Conservation (phyloP, 202 grass and related monocot species). For the Schoenoplectus tabernaemontani region DNA sequence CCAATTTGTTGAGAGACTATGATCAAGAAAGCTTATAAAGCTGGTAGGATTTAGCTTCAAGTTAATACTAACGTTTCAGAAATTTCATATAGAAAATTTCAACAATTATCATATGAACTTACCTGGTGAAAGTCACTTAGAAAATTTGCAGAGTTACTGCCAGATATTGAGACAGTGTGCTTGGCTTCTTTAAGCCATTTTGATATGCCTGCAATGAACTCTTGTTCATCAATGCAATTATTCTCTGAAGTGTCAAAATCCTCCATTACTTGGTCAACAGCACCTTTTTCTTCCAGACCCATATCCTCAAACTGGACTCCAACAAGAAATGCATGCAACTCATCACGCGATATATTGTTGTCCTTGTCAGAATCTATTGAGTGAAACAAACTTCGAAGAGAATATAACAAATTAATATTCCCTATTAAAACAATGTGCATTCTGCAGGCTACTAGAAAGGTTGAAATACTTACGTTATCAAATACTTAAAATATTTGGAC, state of each 20-base stretch:
- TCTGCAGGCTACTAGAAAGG: not conserved
- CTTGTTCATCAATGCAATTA: conserved; percentile 49
- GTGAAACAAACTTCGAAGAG: conserved; percentile 50
- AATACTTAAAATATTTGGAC: not conserved
- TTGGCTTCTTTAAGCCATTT: conserved; percentile 73
- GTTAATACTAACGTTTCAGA: not conserved
- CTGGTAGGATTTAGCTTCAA: not conserved
- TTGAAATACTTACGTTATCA: not conserved
- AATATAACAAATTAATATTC: not conserved
- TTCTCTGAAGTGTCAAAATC: conserved; percentile 78
- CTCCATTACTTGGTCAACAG: conserved; percentile 57
- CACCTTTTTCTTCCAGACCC: conserved; percentile 47
- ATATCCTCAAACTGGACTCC: conserved; percentile 72
- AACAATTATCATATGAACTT: conserved; percentile 3
- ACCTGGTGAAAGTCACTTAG: conserved; percentile 58
- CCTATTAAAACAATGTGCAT: not conserved
- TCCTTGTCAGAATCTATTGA: conserved; percentile 60
- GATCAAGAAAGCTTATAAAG: not conserved
- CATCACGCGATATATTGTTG: conserved; percentile 42
- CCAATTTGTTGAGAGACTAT: not conserved
- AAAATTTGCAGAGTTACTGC: conserved; percentile 45
- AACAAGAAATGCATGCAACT: conserved; percentile 71
- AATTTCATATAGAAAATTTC: not conserved
- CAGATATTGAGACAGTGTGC: conserved; percentile 21
- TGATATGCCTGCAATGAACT: conserved; percentile 60